These are phyloP conservation scores for Dothistroma pini DNA, from an alignment of 2,329 filamentous ascomycete species.

Conservation along the genomic window DNA sequence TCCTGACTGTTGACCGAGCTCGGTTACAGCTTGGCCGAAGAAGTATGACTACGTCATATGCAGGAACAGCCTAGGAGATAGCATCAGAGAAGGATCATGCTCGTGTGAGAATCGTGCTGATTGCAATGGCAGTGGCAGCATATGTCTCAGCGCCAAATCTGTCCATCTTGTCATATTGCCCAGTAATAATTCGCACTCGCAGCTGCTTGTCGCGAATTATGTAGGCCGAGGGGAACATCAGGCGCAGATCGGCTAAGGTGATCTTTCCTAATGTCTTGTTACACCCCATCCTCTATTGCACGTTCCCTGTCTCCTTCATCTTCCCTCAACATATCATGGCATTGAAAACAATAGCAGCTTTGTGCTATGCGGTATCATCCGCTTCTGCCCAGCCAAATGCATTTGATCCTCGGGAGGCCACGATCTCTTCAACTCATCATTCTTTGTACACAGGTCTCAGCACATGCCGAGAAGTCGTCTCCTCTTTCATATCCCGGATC, in stretches of 20 bases:
- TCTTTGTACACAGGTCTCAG: conserved; percentile 52
- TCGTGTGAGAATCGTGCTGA: not conserved
- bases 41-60: not conserved
- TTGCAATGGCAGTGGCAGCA: not conserved
- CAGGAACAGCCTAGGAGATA: not conserved
- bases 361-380: not conserved
- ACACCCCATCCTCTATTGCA: not conserved
- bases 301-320: not conserved
- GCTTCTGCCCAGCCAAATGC: conserved; percentile 1
- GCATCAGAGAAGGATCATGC: not conserved
- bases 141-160: not conserved
- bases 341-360: not conserved
- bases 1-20: not conserved
- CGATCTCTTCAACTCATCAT: conserved; percentile 55
- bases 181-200: not conserved
- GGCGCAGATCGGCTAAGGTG: not conserved
- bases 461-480: conserved; percentile 54
- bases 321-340: not conserved
- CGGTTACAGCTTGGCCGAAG: not conserved
- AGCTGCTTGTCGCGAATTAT: not conserved
- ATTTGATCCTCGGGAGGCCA: conserved; percentile 57
- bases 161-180: not conserved
- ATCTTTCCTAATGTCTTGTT: not conserved
- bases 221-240: not conserved
- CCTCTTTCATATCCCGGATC: conserved; percentile 55